Evolutionary conservation across 352 stramenopile genomes (phyloP).

Genomic region (Phytophthora citricola): DNA sequence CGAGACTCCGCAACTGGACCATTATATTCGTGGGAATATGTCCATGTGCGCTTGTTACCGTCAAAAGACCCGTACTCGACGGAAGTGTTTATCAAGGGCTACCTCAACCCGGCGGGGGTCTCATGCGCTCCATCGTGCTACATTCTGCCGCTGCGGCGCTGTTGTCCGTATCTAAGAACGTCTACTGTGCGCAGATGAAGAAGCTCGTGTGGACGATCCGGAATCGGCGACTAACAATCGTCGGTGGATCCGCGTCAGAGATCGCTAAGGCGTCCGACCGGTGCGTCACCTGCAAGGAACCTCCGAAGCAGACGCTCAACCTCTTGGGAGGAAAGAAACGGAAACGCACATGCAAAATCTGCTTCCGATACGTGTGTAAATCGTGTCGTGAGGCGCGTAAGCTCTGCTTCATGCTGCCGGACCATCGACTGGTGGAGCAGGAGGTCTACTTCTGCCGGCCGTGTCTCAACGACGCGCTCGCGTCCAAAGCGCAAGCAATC

Average conservation of each 20-base stretch:
- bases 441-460: conserved; percentile 30
- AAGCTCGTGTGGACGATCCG: conserved; percentile 63
- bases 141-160: conserved; percentile 42
- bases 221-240: conserved; percentile 27
- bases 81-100: conserved; percentile 55
- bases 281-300: conserved; percentile 25
- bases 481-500: conserved; percentile 18
- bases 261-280: conserved; percentile 20
- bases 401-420: conserved; percentile 37
- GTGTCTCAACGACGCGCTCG: conserved; percentile 27
- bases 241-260: not conserved
- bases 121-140: conserved; percentile 47
- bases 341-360: conserved; percentile 43
- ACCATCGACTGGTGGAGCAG: conserved; percentile 36
- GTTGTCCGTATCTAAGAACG: conserved; percentile 41
- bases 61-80: conserved; percentile 48
- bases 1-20: conserved; percentile 39
- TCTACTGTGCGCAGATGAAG: conserved; percentile 63
- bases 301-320: conserved; percentile 3
- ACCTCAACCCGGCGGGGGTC: conserved; percentile 38
- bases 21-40: conserved; percentile 51
- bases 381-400: conserved; percentile 42
- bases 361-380: conserved; percentile 46
- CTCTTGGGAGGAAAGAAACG: conserved; percentile 25
- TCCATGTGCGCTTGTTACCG: conserved; percentile 59